Base-by-base conservation (phyloP, 2,329 filamentous ascomycete species). In the Parascedosporium putredinis region DNA sequence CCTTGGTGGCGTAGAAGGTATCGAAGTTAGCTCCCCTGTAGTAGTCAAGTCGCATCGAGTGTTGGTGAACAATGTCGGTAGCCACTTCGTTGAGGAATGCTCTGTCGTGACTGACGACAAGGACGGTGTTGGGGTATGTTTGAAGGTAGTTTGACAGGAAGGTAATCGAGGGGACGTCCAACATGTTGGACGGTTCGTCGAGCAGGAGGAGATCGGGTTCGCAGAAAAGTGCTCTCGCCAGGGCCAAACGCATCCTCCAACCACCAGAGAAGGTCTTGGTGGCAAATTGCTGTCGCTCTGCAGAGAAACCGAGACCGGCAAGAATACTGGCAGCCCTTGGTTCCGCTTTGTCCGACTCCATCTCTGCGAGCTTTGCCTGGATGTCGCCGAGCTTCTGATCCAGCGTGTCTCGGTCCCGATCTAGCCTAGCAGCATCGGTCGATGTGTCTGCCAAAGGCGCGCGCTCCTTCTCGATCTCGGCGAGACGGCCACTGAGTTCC, bases 111-210 rank as follows among this genome's bases (percentile, higher is more conserved):
- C 88, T 95, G 56, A 98, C 93, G 49, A 98, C 91, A 12, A 98
- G 76, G 24, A 98, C 83, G 2, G 93, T 97, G 67, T 88, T 95
- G 34, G 91, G 91, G 63, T 98, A 98, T 45, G 74, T 75, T 66
- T 96, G 90, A 7, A 98, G 84, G 64, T 98, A 98, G 62, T 90
- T 91, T 45, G 91, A 86, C 64, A 98, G 78, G 79, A 97, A 98
- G 51, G 93, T 94, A 63, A 98, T 97, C 22, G 93, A 97, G n/a
- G 93, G 93, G 51, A 98, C 93, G 70, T 97, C 93, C 88, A 98
- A 89, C 91, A 97, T 97, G 82, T 97, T 97, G 50, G 91, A 97
- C 71, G 93, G 93, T 81, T 98, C 93, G 73, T 98, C 93, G 58
- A 98, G 88, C 65, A 98, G 78, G 52, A 98, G 72, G 48, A 98